Conservation (phyloP, 169 alveolate genomes). For the Eimeria maxima region DNA sequence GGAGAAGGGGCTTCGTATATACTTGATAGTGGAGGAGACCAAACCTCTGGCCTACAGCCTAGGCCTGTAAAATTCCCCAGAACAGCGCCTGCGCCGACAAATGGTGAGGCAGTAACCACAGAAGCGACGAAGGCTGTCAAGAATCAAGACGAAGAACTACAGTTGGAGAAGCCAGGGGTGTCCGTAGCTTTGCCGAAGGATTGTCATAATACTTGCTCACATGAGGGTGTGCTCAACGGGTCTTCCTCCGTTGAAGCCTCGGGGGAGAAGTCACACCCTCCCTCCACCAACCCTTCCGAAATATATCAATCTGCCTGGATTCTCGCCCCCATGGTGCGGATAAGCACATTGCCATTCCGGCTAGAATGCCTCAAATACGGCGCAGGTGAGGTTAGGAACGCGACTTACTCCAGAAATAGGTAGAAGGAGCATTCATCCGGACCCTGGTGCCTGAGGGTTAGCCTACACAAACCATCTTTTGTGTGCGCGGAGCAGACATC, state of each 20-base stretch:
- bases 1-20: neutral
- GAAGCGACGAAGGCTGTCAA: neutral
- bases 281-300: neutral
- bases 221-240: neutral
- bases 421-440: neutral
- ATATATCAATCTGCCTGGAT: constrained; percentile 63
- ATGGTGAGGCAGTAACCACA: neutral
- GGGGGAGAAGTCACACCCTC: neutral
- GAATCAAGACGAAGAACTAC: neutral
- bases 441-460: constrained; percentile 2
- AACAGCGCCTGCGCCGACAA: neutral
- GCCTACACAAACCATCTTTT: neutral
- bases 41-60: neutral
- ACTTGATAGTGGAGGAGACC: neutral
- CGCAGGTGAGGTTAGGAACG: constrained; percentile 77
- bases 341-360: constrained; percentile 84
- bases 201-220: neutral
- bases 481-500: constrained; percentile 53
- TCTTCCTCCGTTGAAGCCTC: neutral
- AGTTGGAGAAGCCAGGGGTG: neutral
- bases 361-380: constrained; percentile 84
- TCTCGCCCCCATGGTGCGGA: constrained; percentile 85
- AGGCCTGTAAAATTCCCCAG: neutral
- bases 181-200: neutral
- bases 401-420: neutral